Evolutionary conservation across 1,284 basidiomycete genomes (phyloP).

Genomic region (Leccinum fuscescens): DNA sequence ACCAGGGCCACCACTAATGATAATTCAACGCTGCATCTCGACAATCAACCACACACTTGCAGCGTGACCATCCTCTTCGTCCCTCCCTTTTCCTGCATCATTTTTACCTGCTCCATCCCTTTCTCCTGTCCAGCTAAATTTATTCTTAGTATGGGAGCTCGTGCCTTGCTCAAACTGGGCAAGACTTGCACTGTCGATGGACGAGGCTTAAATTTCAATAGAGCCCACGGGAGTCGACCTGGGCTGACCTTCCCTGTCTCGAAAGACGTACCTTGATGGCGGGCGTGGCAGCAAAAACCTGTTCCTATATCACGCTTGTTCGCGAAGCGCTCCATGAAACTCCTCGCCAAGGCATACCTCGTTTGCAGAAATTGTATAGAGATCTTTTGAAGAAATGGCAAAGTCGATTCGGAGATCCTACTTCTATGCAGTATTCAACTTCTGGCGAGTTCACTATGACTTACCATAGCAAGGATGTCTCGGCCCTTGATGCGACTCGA

Average conservation of each 20-base stretch:
- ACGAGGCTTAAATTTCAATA: conserved; percentile 71
- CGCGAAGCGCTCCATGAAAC: conserved; percentile 74
- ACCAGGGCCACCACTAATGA: too few relatives aligned
- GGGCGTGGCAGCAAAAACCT: conserved; percentile 76
- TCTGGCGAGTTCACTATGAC: conserved; percentile 43
- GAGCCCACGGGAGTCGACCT: conserved; percentile 87
- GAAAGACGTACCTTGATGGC: conserved; percentile 74
- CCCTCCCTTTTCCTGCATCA: too few relatives aligned
- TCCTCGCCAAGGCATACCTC: conserved; percentile 78
- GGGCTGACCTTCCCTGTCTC: conserved; percentile 64
- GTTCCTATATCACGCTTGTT: conserved; percentile 88
- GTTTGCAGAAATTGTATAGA: conserved; percentile 75
- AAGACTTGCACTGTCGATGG: conserved; percentile 77
- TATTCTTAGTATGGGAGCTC: conserved; percentile 23
- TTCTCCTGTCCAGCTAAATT: too few relatives aligned
- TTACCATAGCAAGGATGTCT: conserved; percentile 74
- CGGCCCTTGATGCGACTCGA: conserved; percentile 83
- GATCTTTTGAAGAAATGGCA: conserved; percentile 52
- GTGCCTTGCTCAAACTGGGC: conserved; percentile 84
- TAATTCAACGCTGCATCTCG: too few relatives aligned
- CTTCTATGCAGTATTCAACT: conserved; percentile 67
- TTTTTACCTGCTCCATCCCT: too few relatives aligned
- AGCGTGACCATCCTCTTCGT: too few relatives aligned
- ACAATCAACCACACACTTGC: too few relatives aligned
- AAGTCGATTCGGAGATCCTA: conserved; percentile 39